Base-by-base conservation (phyloP, 1,284 basidiomycete species). In the Malassezia globosa region DNA sequence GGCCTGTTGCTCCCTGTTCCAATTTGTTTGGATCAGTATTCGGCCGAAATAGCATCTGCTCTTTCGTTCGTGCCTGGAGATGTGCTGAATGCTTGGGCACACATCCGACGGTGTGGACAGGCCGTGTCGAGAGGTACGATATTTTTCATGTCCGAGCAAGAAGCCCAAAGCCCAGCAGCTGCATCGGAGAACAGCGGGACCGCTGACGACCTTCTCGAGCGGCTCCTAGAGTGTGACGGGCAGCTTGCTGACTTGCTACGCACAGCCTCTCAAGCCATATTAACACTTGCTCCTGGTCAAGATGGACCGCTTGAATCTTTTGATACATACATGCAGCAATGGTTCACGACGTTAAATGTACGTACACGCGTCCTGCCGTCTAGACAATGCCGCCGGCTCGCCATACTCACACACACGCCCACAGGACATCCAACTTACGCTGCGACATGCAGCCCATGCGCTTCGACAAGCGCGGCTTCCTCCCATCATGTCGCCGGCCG, bases 391-490 rank as follows among this genome's bases (percentile, higher is more conserved):
- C n/a, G n/a, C 18, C 8, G 24, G 19, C 45, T 42, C 1, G 47
- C 39, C n/a, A n/a, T n/a, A n/a, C n/a, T n/a, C n/a, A n/a, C n/a
- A n/a, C n/a, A n/a, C n/a, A n/a, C n/a, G n/a, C n/a, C n/a, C n/a
- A 38, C 48, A 52, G 50, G 50, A 52, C 18, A 29, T 52, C 1
- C 50, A 52, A 18, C 16, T 52, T 18, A 47, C 50, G n/a, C 36
- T 52, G 22, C 44, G 46, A 4, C 33, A 52, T 19, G 45, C 50
- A 10, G 50, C 50, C 19, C 50, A 22, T n/a, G 45, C 50, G n/a
- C 46, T 52, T 29, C 50, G 50, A 7, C 38, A 52, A 22, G 50
- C 50, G 40, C 50, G 37, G 14, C 31, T 52, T 10, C 46, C 50
- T 22, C 50, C 50, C 7, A 23, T 52, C n/a, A 35, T 41, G 24